Percentiles rank a stretch among this genome's conserved stretches.
These are phyloP conservation scores for Brettanomyces nanus DNA, from an alignment of 805 yeast genomes.

Conservation along the genomic window DNA sequence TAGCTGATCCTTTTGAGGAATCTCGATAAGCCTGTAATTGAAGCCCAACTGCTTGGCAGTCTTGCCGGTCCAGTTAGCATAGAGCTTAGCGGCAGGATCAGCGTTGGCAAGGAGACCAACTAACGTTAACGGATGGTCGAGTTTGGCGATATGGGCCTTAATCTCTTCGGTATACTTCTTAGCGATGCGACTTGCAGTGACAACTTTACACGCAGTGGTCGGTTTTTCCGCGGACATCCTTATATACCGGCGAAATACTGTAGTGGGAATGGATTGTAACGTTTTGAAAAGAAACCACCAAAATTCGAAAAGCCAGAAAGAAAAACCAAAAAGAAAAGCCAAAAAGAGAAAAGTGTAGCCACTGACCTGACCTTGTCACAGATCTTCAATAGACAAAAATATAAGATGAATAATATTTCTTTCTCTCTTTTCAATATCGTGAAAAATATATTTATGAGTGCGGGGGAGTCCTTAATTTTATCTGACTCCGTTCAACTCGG, in stretches of 20 bases:
- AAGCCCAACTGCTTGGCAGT: constrained; percentile 85
- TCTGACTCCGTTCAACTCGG: too few relatives aligned
- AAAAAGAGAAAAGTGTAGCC: too few relatives aligned
- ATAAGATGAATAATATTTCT: too few relatives aligned
- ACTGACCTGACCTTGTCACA: too few relatives aligned
- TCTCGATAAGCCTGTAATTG: constrained; percentile 65
- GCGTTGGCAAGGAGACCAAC: constrained; percentile 89
- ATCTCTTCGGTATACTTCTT: constrained; percentile 75
- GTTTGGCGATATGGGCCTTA: constrained; percentile 40
- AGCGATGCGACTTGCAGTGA: constrained; percentile 82
- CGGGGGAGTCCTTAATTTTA: too few relatives aligned
- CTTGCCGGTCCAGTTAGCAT: constrained; percentile 93
- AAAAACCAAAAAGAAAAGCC: too few relatives aligned
- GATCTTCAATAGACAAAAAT: too few relatives aligned
- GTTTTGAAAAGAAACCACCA: too few relatives aligned
- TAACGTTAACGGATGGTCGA: constrained; percentile 56
- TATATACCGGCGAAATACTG: not conserved
- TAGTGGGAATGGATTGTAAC: too few relatives aligned
- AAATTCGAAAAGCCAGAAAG: too few relatives aligned
- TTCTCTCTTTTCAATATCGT: too few relatives aligned
- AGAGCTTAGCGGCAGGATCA: constrained; percentile 93
- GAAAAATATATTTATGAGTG: too few relatives aligned
- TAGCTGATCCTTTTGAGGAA: constrained; percentile 61
- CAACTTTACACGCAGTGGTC: constrained; percentile 58
- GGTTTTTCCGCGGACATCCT: not conserved